Base-by-base conservation (phyloP, 768 basidiomycete genomes). In the Hericium rajendrae region DNA sequence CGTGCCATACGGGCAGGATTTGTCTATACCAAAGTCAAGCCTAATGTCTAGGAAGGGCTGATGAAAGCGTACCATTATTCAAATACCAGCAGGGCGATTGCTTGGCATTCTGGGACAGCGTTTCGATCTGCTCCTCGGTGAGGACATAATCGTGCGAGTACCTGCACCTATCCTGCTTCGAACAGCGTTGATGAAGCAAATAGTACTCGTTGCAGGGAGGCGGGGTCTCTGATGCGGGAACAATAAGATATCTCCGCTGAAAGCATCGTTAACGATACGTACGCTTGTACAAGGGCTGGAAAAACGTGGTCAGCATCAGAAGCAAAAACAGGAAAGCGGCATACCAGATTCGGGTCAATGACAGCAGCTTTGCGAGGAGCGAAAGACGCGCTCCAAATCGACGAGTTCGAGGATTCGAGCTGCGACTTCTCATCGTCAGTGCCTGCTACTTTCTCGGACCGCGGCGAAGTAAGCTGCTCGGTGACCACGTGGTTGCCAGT, bases 191-290 rank as follows among this genome's bases (percentile, higher is more conserved):
- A 43, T 77, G 77, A 84, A 90, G 88, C 64, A 91, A 71, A 69
- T 91, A 91, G 66, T 83, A 80, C 70, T 91, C 88, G 64, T 91
- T 91, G 74, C 89, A 91, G 11, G 89, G 89, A 13, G 89, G 88
- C 38, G 89, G 89, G 58, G 78, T 81, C 71, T 91, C 89, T 91
- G 68, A 50, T 55, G 32, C 48, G 58, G 51, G 39, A 56, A 48
- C 16, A 43, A 5, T 46, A 20, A 46, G n/a, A 18, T n/a, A 8
- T 46, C 20, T 10, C 62, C 62, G 46, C 61, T 53, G 40, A 56
- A 32, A 6, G 3, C 53, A 26, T 53, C 15, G 43, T 18, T 13
- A 38, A 24, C 11, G 20, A 28, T 38, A 56, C 61, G 38, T 58
- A 59, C 46, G 51, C 49, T 54, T 64, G 16, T 60, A 59, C 43